Base-by-base conservation (phyloP, 2,329 filamentous ascomycete species). In the Hypomyces perniciosus region DNA sequence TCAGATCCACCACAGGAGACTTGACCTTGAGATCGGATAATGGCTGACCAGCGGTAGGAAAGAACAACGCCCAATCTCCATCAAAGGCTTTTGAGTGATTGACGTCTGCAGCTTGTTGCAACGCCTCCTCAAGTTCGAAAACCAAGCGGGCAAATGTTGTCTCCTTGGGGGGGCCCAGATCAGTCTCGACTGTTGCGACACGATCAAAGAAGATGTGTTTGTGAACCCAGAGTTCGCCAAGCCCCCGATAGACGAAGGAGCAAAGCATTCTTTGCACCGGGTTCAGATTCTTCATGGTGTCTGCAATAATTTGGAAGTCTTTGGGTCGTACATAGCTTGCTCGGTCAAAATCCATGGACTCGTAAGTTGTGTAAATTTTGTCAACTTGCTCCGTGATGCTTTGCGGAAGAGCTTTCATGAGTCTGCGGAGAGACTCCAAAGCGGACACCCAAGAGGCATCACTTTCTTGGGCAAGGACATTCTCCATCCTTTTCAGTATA, bases 221-320 rank as follows among this genome's bases (percentile, higher is more conserved):
- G 12, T 27, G 31, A 7, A 52, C 8, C 50, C 52, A 54, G 10
- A 44, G 13, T 2, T 45, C 26, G 27, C 55, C 54, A 3, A 67
- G 20, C 4, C 62, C 56, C 30, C 63, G 57, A 49, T 70, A 76
- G 46, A 73, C 63, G 30, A 67, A 62, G 1, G 70, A 51, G 28
- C 56, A 60, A 8, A 61, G 13, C 4, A 46, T 57, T 61, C 39
- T 65, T 48, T 75, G 71, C 1, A 55, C 52, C 12, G 61, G 52
- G 26, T 65, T 66, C 7, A 70, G 56, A 0, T 35, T 13, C 1
- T 8, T 4, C 38, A 69, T 61, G 26, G 70, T 60, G 1, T 44
- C 6, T 1, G 37, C 5, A 4, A 68, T 51, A 8, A 33, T 38
- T 1, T 56, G 42, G 30, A 63, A 66, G n/a, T 69, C 59, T 27